Base-by-base conservation (phyloP, 306 rosid genomes). In the Castanea sativa region DNA sequence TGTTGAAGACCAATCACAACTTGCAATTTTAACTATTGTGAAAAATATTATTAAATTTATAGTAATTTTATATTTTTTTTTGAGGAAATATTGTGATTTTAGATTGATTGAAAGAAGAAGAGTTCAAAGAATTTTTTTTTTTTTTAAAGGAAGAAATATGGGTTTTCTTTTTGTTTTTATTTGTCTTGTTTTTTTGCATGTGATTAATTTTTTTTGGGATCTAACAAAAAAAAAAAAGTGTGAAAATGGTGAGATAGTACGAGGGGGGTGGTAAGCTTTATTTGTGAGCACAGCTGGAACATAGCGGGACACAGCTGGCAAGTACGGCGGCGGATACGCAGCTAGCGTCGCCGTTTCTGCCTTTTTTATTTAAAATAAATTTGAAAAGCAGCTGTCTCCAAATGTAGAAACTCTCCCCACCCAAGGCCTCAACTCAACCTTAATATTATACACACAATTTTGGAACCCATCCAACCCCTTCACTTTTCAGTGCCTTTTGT, bases 271-370 rank as follows among this genome's bases (percentile, higher is more conserved):
- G 73, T 41, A 12, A 33, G 79, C 76, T 79, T 75, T 79, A 56
- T n/a, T 77, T 33, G 64, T 21, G 76, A 70, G 76, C 69, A 83
- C 89, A 89, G 89, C 91, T 85, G 89, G 79, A 75, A 59, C 71
- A 78, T 83, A 83, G 93, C 85, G 81, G 80, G 82, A 30, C 71
- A 83, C 91, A 89, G 93, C 89, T 89, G 89, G 87, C 84, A 75
- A 63, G 75, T 87, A 87, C 89, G 87, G 85, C 82, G 71, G 77
- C 77, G 53, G 19, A 79, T 82, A 78, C 81, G 86, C 86, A 81
- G 83, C 81, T 78, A 82, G 81, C 83, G 83, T 78, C 83, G 81
- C 83, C 83, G 88, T 75, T 85, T 63, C 49, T 18, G n/a, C 52
- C 8, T 3, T 13, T 21, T 4, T 33, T 1, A 7, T 8, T 41